Conservation (phyloP, 257 asterid species). For the Osmanthus fragrans region DNA sequence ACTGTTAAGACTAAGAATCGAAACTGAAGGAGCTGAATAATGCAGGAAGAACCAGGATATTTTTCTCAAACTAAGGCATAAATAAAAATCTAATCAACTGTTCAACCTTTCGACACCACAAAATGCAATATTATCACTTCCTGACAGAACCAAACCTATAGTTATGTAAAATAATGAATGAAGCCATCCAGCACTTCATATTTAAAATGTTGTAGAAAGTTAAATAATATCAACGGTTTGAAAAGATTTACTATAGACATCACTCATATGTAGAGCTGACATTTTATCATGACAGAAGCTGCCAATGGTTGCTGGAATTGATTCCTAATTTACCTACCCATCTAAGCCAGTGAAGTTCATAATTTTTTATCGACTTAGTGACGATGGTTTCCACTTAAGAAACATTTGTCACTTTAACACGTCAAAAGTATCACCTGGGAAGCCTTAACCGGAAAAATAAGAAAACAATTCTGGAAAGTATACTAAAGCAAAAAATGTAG, state of each 20-base stretch:
- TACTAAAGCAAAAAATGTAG: neutral
- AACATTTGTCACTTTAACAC: neutral
- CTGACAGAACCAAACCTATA: neutral
- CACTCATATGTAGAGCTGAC: neutral
- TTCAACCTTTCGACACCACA: neutral
- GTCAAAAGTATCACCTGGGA: neutral
- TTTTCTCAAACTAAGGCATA: neutral
- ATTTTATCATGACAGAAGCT: neutral
- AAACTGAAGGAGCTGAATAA: neutral
- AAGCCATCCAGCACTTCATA: neutral
- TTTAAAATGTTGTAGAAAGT: neutral
- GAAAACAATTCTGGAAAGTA: neutral
- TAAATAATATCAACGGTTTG: neutral
- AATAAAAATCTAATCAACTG: neutral
- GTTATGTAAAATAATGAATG: neutral
- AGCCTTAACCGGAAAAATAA: neutral
- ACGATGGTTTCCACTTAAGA: neutral
- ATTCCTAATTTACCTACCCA: neutral
- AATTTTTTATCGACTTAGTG: neutral
- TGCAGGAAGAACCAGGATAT: neutral
- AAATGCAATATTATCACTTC: neutral
- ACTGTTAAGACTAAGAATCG: neutral
- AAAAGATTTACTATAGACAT: neutral
- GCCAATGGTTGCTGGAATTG: neutral
- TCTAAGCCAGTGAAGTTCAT: neutral